phyloP scores from a whole-genome alignment of 1,139 yeast genomes.

The Saccharomyces pastorianus region DNA sequence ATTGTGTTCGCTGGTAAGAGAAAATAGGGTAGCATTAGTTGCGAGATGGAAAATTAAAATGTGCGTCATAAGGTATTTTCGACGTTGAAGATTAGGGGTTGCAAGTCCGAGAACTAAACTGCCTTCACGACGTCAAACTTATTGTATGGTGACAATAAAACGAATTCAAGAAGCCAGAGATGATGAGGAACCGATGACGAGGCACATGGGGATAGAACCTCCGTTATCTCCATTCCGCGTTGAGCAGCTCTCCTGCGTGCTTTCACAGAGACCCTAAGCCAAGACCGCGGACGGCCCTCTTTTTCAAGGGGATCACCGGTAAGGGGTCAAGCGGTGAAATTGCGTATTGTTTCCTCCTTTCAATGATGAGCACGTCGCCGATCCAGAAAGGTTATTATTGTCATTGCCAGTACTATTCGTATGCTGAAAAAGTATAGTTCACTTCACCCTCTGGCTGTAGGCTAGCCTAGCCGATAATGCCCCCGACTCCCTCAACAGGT shows the following conservation, averaged over 20 bases:
- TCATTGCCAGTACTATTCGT: background rate
- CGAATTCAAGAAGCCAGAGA: background rate
- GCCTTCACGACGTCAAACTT: background rate
- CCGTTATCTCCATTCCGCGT: background rate
- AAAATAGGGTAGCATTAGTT: background rate
- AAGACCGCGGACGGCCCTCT: background rate
- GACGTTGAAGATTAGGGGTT: background rate
- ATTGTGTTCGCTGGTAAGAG: background rate
- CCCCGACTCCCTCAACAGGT: background rate
- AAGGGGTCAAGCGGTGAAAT: background rate
- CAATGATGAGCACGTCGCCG: background rate
- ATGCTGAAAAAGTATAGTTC: background rate
- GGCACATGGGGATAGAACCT: background rate
- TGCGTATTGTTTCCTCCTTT: background rate
- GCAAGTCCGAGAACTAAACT: background rate
- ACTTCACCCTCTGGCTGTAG: background rate
- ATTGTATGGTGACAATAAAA: background rate
- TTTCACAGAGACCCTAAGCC: background rate
- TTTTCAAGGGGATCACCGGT: background rate
- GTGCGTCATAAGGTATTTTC: background rate
- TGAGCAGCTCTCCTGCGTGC: background rate
- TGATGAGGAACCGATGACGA: background rate
- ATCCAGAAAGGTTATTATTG: background rate
- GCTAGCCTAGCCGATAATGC: background rate
- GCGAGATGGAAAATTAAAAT: background rate